Conservation (phyloP, 768 basidiomycete genomes). For the Mycena metata region DNA sequence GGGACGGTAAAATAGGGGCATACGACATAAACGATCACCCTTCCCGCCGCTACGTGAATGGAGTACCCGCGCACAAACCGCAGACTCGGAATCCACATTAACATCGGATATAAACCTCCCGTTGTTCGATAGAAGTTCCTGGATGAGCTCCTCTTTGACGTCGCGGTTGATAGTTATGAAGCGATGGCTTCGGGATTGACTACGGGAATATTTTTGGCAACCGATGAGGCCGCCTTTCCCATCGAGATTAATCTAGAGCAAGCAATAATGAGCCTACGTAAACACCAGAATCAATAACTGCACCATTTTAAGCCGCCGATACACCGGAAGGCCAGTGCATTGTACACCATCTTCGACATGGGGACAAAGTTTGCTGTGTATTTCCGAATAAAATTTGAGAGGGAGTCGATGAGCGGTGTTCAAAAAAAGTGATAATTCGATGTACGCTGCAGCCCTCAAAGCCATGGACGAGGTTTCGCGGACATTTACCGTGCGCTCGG, state of each 20-base stretch:
- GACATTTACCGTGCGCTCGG: constrained; percentile 11
- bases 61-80: constrained; percentile 14
- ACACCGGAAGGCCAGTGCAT: not conserved
- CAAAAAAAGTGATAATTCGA: no score
- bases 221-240: constrained; percentile 29
- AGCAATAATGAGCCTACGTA: no score
- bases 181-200: constrained; percentile 7
- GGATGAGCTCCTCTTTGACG: constrained; percentile 26
- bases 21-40: constrained; percentile 25
- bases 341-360: not conserved
- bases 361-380: not conserved
- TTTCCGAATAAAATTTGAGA: constrained; percentile 1
- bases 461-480: constrained; percentile 10
- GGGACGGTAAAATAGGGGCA: not conserved
- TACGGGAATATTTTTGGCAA: constrained; percentile 2
- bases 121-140: constrained; percentile 23
- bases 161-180: constrained; percentile 22
- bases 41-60: constrained; percentile 17
- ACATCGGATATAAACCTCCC: constrained; percentile 15
- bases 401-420: no score
- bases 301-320: not conserved
- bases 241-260: constrained; percentile 10
- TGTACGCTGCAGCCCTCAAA: constrained; percentile 5
- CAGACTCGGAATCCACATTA: not conserved
- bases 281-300: not conserved